Percentiles rank a stretch among this genome's conserved stretches.
Evolutionary conservation across 805 yeast genomes (phyloP).

Genomic region (Kodamaea fukazawae): DNA sequence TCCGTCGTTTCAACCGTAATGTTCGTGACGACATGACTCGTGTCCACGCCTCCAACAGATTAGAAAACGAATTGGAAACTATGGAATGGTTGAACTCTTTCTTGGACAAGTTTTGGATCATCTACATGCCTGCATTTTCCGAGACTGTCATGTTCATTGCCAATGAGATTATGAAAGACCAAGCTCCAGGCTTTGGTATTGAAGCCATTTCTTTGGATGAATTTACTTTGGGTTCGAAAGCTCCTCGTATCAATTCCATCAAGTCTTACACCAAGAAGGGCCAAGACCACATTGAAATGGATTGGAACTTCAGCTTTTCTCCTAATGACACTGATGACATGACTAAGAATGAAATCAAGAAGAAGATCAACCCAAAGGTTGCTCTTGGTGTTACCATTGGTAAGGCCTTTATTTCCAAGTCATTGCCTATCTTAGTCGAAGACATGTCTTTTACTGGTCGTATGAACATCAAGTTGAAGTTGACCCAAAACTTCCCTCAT

Average conservation of each 20-base stretch:
- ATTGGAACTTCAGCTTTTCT: constrained; percentile 77
- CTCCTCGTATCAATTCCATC: constrained; percentile 71
- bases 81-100: constrained; percentile 81
- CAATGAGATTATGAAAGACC: constrained; percentile 64
- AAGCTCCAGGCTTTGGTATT: constrained; percentile 81
- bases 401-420: constrained; percentile 74
- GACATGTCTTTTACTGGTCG: constrained; percentile 75
- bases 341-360: constrained; percentile 71
- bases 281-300: constrained; percentile 70
- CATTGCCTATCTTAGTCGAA: constrained; percentile 75
- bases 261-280: constrained; percentile 72
- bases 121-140: constrained; percentile 81
- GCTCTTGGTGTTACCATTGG: constrained; percentile 80
- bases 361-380: constrained; percentile 75
- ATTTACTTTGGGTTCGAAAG: constrained; percentile 76
- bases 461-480: constrained; percentile 58
- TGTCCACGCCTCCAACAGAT: constrained; percentile 56
- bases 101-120: constrained; percentile 79
- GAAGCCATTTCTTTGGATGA: constrained; percentile 71
- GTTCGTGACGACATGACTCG: constrained; percentile 75
- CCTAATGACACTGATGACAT: constrained; percentile 82
- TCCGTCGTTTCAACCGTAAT: constrained; percentile 71
- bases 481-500: constrained; percentile 72
- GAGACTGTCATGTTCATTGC: constrained; percentile 70
- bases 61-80: constrained; percentile 65